Conservation (phyloP, 1,139 yeast species). For the Saccharomyces pastorianus region DNA sequence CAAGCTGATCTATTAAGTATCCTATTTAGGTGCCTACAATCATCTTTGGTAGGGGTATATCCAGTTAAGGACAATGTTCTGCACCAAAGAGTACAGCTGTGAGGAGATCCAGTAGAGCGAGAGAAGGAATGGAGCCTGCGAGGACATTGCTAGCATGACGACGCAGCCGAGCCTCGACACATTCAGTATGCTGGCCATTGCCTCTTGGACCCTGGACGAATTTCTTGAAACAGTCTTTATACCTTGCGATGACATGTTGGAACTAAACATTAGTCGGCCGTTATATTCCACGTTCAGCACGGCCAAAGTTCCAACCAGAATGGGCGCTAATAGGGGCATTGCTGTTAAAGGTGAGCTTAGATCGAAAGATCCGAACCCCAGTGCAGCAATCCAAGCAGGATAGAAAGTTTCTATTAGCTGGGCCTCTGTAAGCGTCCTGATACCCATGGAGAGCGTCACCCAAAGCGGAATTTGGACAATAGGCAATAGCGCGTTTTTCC, state of each 20-base stretch:
- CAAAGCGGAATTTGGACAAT: conserved; percentile 82
- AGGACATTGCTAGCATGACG: conserved; percentile 72
- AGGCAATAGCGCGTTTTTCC: conserved; percentile 73
- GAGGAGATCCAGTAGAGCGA: conserved; percentile 84
- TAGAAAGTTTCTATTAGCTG: conserved; percentile 15
- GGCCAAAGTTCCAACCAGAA: conserved; percentile 60
- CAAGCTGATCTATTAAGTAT: conserved; percentile 15
- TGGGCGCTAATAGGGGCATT: conserved; percentile 45
- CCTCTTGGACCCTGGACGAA: conserved; percentile 24
- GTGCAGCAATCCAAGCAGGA: neutral
- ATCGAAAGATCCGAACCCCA: conserved; percentile 21
- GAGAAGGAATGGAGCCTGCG: conserved; percentile 79
- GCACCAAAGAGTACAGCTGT: conserved; percentile 63
- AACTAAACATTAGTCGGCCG: conserved; percentile 43
- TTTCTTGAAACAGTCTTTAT: conserved; percentile 19
- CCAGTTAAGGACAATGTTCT: conserved; percentile 65
- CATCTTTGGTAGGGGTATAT: conserved; percentile 42
- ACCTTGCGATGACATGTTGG: conserved; percentile 30
- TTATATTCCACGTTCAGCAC: conserved; percentile 77
- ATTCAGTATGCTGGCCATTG: conserved; percentile 42
- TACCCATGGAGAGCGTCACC: conserved; percentile 67
- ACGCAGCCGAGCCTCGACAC: conserved; percentile 68
- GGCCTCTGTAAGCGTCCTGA: conserved; percentile 57
- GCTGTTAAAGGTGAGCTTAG: conserved; percentile 24
- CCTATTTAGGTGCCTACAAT: neutral